Conservation (phyloP, 225 moss, liverwort and hornwort genomes). For the Marchantia paleacea region DNA sequence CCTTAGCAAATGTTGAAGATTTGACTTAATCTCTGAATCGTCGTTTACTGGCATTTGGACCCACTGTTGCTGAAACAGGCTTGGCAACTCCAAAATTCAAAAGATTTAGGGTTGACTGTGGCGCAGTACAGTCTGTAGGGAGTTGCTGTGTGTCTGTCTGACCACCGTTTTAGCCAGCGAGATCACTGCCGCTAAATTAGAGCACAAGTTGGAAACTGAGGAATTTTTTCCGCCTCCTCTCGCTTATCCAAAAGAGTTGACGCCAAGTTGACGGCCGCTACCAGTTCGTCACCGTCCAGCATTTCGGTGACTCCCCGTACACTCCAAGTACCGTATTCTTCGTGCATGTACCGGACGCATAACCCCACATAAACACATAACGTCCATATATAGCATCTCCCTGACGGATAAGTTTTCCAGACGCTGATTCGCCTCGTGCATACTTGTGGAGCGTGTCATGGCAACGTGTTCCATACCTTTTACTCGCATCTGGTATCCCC, state of each 20-base stretch:
- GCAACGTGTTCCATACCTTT: neutral
- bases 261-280: neutral
- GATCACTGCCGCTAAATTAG: neutral
- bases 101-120: too few relatives aligned
- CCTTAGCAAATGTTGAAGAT: too few relatives aligned
- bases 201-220: neutral
- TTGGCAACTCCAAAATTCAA: too few relatives aligned
- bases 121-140: too few relatives aligned
- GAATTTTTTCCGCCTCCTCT: neutral
- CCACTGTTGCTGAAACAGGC: too few relatives aligned
- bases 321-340: neutral
- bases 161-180: neutral
- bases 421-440: neutral
- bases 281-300: neutral
- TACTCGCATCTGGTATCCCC: neutral
- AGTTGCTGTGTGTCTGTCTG: too few relatives aligned
- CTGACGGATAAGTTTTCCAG: neutral
- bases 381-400: neutral
- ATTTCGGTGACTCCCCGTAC: neutral
- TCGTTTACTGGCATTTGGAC: too few relatives aligned
- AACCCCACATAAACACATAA: neutral
- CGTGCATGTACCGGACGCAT: conserved; percentile 11
- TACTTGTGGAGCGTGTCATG: neutral
- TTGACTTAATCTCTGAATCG: too few relatives aligned
- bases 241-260: neutral